These are phyloP conservation scores for Candida nitratophila DNA, from an alignment of 805 yeast species.

Conservation along the genomic window DNA sequence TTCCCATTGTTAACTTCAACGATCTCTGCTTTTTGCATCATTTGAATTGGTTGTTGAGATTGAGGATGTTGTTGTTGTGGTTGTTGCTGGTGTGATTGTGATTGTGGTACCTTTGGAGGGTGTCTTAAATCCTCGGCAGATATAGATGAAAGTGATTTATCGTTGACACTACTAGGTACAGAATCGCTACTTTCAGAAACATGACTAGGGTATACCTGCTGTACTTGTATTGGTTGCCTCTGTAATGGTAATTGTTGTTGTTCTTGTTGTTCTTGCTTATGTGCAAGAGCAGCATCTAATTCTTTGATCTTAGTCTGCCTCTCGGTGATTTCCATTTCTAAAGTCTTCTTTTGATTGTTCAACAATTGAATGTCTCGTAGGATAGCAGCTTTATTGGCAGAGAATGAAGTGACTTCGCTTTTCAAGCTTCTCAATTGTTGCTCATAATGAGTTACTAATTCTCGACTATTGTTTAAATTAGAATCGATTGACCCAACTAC, in stretches of 20 bases:
- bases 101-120: neutral
- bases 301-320: conserved; percentile 10
- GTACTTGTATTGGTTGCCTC: neutral
- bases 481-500: conserved; percentile 3
- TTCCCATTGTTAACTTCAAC: conserved; percentile 8
- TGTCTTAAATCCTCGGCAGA: neutral
- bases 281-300: conserved; percentile 3
- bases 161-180: neutral
- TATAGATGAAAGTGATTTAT: neutral
- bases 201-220: no score
- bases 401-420: conserved; percentile 33
- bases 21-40: neutral
- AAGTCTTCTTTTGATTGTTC: conserved; percentile 35
- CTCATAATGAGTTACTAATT: conserved; percentile 28
- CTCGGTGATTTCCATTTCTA: conserved; percentile 37
- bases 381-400: conserved; percentile 34
- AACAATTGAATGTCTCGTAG: conserved; percentile 47
- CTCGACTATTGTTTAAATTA: conserved; percentile 4
- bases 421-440: conserved; percentile 31
- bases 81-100: neutral
- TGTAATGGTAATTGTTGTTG: neutral
- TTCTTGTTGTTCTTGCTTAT: neutral
- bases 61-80: neutral
- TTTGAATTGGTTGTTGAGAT: neutral
- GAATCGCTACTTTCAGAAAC: neutral